A percentile compares a stretch with the other conserved stretches of the same genome.
phyloP scores from a whole-genome alignment of 352 stramenopile species.

The Globisporangium heterothallicum region DNA sequence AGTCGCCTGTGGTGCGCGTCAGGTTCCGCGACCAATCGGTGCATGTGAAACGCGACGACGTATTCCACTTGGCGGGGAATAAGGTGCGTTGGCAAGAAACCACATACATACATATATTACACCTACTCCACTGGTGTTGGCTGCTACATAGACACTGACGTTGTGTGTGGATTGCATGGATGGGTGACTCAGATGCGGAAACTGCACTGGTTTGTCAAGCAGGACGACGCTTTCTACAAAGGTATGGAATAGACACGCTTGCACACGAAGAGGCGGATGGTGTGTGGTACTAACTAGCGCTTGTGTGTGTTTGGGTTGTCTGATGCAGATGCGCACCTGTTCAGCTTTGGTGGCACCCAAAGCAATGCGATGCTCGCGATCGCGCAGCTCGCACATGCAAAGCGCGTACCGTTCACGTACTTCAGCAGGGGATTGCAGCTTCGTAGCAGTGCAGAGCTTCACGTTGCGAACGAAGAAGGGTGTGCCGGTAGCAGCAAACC shows the following conservation, averaged over 20 bases:
- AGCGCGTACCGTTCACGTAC: constrained; percentile 78
- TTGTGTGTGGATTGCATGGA: neutral
- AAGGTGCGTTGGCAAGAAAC: constrained; percentile 44
- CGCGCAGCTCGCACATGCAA: constrained; percentile 70
- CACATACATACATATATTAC: too few relatives aligned
- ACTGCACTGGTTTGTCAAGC: constrained; percentile 69
- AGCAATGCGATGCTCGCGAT: constrained; percentile 86
- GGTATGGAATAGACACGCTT: constrained; percentile 15
- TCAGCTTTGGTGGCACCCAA: constrained; percentile 75
- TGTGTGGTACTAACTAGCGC: neutral
- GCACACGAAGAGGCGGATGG: neutral
- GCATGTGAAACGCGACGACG: constrained; percentile 82
- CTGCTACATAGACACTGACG: too few relatives aligned
- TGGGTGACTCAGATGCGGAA: constrained; percentile 64
- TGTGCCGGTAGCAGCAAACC: constrained; percentile 1
- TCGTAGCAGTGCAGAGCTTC: neutral
- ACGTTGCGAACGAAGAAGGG: neutral
- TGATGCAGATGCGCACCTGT: constrained; percentile 35
- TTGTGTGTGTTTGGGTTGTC: neutral
- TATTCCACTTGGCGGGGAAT: constrained; percentile 78
- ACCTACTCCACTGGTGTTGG: too few relatives aligned
- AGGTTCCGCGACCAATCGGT: constrained; percentile 60
- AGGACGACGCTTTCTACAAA: constrained; percentile 53
- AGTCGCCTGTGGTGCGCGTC: constrained; percentile 58
- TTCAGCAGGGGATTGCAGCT: constrained; percentile 49